These are phyloP conservation scores for Trametes elegans DNA, from an alignment of 768 basidiomycete species.

Conservation along the genomic window DNA sequence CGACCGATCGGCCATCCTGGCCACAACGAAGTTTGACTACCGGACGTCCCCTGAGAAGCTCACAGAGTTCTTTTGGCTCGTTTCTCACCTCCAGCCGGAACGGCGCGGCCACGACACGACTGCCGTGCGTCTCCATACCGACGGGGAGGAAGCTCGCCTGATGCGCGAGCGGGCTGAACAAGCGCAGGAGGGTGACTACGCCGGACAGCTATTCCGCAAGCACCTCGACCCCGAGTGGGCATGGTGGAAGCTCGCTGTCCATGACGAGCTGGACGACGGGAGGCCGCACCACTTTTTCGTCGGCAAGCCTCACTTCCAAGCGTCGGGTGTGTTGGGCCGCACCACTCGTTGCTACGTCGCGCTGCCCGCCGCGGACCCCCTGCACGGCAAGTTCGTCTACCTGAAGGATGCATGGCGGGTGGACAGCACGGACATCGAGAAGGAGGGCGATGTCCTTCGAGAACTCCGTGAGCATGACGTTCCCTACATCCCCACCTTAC, in stretches of 20 bases:
- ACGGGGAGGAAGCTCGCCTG: background rate
- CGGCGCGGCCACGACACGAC: constrained; percentile 8
- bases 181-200: background rate
- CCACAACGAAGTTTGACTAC: constrained; percentile 8
- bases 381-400: background rate
- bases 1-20: background rate
- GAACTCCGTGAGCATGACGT: background rate
- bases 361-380: background rate
- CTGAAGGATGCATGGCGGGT: constrained; percentile 12
- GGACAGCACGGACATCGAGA: background rate
- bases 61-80: background rate
- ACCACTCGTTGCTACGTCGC: constrained; percentile 3
- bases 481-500: background rate
- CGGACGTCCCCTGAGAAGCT: background rate
- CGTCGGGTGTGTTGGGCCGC: background rate
- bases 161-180: background rate
- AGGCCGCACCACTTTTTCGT: background rate
- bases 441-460: background rate
- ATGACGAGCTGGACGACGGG: background rate
- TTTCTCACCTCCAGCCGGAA: background rate
- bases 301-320: background rate
- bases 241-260: background rate
- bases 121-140: background rate
- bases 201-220: background rate
- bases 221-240: background rate